A percentile compares a stretch with the other conserved stretches of the same genome.
Evolutionary conservation across 495 filamentous ascomycete genomes (phyloP).

Genomic region (Daldinia vernicosa): DNA sequence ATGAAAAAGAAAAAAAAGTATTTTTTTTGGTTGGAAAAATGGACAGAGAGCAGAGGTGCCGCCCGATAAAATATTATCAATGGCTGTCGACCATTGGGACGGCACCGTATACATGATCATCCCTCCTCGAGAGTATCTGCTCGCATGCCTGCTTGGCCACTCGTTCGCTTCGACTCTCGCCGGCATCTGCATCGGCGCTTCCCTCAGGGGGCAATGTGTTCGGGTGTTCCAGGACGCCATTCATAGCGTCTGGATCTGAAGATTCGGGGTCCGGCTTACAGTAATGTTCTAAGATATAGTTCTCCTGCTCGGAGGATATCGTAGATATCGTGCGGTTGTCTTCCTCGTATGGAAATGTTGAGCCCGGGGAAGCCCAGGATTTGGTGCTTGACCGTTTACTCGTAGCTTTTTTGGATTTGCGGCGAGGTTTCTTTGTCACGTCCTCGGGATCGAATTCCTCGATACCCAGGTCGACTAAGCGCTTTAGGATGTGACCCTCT

Average conservation of each 20-base stretch:
- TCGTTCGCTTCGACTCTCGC: constrained; percentile 49
- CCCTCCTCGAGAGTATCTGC: constrained; percentile 46
- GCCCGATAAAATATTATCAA: constrained; percentile 9
- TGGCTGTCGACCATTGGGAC: constrained; percentile 16
- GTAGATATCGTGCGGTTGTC: constrained; percentile 40
- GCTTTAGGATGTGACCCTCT: constrained; percentile 44
- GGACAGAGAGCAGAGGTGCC: not conserved
- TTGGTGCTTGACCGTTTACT: constrained; percentile 31
- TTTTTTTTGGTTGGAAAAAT: not conserved
- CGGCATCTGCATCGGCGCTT: constrained; percentile 35
- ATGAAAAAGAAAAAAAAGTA: not conserved
- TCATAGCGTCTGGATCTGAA: constrained; percentile 28
- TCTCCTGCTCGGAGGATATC: constrained; percentile 52
- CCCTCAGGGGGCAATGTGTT: constrained; percentile 24
- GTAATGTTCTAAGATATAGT: constrained; percentile 53
- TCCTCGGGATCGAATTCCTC: constrained; percentile 46
- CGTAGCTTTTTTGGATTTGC: constrained; percentile 42
- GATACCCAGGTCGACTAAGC: constrained; percentile 43
- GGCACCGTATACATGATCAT: constrained; percentile 27
- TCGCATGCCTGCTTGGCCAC: constrained; percentile 56
- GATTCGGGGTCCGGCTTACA: constrained; percentile 44
- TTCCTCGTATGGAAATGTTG: constrained; percentile 43
- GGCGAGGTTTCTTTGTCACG: constrained; percentile 42
- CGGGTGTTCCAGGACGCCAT: constrained; percentile 42
- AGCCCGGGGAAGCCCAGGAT: constrained; percentile 28